These are phyloP conservation scores for Candida odintsovae DNA, from an alignment of 805 yeast genomes.

Conservation along the genomic window DNA sequence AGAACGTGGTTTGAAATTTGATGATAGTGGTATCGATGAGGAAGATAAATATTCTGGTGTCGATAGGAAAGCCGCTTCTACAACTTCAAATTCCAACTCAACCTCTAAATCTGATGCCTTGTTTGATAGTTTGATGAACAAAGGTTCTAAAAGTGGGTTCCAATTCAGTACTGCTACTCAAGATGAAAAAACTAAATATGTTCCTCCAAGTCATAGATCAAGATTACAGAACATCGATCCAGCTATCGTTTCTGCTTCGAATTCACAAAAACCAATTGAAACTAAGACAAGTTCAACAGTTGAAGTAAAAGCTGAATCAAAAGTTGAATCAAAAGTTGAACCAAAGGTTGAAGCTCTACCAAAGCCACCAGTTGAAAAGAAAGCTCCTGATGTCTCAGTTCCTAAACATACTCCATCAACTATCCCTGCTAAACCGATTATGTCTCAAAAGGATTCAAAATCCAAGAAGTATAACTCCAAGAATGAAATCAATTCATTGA, in stretches of 20 bases:
- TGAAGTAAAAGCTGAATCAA: not conserved
- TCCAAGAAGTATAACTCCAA: slow-evolving; percentile 40
- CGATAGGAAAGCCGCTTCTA: slow-evolving; percentile 11
- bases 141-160: slow-evolving; percentile 32
- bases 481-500: slow-evolving; percentile 62
- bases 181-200: slow-evolving; percentile 32
- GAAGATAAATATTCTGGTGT: slow-evolving; percentile 97
- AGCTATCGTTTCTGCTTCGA: slow-evolving; percentile 53
- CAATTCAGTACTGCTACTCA: slow-evolving; percentile 40
- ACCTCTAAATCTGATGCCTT: slow-evolving; percentile 21
- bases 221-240: slow-evolving; percentile 47
- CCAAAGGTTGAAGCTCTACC: not conserved
- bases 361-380: not conserved
- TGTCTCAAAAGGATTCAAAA: slow-evolving; percentile 4
- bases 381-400: not conserved
- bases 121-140: slow-evolving; percentile 23
- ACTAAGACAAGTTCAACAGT: not conserved
- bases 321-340: not conserved
- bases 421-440: slow-evolving; percentile 22
- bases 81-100: slow-evolving; percentile 4
- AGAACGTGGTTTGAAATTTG: slow-evolving; percentile 75
- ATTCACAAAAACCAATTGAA: not conserved
- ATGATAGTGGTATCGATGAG: slow-evolving; percentile 87
- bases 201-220: slow-evolving; percentile 54
- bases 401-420: slow-evolving; percentile 15